A percentile compares a stretch with the other conserved stretches of the same genome.
Conservation (phyloP, 148 eudicot species). For the Vaccinium myrtillus region DNA sequence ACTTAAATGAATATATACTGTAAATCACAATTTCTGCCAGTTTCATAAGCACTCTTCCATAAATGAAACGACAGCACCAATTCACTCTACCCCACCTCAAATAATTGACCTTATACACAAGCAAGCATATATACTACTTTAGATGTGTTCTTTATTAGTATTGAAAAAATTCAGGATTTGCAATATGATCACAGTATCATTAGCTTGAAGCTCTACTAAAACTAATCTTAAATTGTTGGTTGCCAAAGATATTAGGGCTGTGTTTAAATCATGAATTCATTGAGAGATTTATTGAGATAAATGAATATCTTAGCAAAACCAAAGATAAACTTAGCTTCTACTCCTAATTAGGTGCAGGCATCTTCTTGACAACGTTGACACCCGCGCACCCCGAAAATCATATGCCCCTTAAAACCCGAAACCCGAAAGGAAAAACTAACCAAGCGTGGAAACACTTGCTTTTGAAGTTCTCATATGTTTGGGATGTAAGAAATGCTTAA, state of each 20-base stretch:
- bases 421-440: too few species aligned
- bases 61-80: conserved; percentile 21
- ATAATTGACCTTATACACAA: neutral
- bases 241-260: neutral
- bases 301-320: too few species aligned
- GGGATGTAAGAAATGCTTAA: neutral
- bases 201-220: neutral
- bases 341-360: too few species aligned
- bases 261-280: neutral
- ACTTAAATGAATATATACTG: neutral
- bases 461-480: neutral
- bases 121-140: neutral
- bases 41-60: neutral
- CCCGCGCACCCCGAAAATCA: too few species aligned
- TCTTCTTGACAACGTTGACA: too few species aligned
- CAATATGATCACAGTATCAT: neutral
- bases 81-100: neutral
- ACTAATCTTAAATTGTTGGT: neutral
- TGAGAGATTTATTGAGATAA: neutral
- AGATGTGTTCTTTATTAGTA: too few species aligned
- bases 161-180: too few species aligned
- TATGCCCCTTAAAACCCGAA: too few species aligned
- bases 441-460: neutral
- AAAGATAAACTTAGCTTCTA: too few species aligned
- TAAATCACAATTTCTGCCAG: conserved; percentile 8